Base-by-base conservation (phyloP, 306 rosid genomes). In the Acacia confusa region DNA sequence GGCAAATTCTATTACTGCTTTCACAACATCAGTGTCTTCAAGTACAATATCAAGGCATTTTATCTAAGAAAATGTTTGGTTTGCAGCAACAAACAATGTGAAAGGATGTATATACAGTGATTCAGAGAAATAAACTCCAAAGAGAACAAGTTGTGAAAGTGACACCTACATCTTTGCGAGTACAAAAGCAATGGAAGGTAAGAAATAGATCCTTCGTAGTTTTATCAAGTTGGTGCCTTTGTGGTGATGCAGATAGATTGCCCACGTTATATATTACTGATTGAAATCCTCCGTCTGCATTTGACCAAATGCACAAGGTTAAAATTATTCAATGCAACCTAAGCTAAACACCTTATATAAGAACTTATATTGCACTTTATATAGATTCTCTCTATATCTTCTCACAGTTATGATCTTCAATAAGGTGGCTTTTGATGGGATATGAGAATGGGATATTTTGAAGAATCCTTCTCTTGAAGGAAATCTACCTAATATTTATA, bases 141-240 rank as follows among this genome's bases (percentile, higher is more conserved):
- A n/a, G 43, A 22, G n/a, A 36, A 52, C 2, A 16, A 68, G 81
- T 19, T 41, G 45, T 60, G 61, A 70, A 41, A 76, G 28, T 73
- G 61, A 66, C 47, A 80, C 94, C 3, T 85, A 94, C 99, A 57
- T 93, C 97, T 86, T 95, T 95, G 45, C 99, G 98, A 6, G 97
- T 88, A 78, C 99, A 96, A 83, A 91, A 96, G 85, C 99, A 96
- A 82, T 93, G 99, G 83, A 89, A 94, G 45, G 91, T 88, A 43
- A 83, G 91, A 70, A 96, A 92, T 20, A 96, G 77, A 71, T 91
- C 97, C 73, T 73, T 84, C n/a, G 89, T 88, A 75, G 61, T 38
- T 69, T 76, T 86, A 76, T 88, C 92, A 70, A 93, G 87, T 30
- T 79, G 85, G 76, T 86, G 85, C 86, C 65, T 87, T 1, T 75